Evolutionary conservation across 768 basidiomycete genomes (phyloP).

Genomic region (Suillus lakei): DNA sequence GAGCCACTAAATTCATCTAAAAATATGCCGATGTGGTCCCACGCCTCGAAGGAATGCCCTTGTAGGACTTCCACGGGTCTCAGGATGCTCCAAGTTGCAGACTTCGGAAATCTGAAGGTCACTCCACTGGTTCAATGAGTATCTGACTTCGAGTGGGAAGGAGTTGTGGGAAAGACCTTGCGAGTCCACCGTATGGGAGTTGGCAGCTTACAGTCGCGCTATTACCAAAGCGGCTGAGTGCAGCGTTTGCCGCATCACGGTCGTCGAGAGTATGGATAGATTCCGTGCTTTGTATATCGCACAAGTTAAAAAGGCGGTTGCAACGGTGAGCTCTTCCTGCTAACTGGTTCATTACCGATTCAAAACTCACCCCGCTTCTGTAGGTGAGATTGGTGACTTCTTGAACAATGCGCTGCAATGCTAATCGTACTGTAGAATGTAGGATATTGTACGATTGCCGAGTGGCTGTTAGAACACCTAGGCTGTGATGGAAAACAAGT

Average conservation of each 20-base stretch:
- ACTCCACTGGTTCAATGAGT: conserved; percentile 3
- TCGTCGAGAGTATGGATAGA: neutral
- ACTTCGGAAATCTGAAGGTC: neutral
- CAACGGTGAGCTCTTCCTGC: conserved; percentile 10
- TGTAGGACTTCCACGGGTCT: neutral
- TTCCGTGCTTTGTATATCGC: conserved; percentile 6
- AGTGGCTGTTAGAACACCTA: neutral
- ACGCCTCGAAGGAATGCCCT: neutral
- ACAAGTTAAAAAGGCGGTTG: conserved; percentile 1
- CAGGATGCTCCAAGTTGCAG: neutral
- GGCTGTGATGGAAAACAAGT: neutral
- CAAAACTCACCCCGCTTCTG: conserved; percentile 8
- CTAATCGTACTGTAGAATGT: no score
- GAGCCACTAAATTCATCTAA: neutral
- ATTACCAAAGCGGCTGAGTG: neutral
- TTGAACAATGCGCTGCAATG: neutral
- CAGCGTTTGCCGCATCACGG: neutral
- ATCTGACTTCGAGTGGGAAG: conserved; percentile 6
- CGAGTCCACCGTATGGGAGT: conserved; percentile 1
- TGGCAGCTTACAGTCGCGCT: neutral
- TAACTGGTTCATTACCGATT: neutral
- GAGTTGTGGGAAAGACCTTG: conserved; percentile 4
- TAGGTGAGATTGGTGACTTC: conserved; percentile 4
- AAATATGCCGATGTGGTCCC: neutral
- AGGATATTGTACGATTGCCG: neutral